Conservation (phyloP, 371 early-diverging fungal species). For the Capillidium rhysosporum region DNA sequence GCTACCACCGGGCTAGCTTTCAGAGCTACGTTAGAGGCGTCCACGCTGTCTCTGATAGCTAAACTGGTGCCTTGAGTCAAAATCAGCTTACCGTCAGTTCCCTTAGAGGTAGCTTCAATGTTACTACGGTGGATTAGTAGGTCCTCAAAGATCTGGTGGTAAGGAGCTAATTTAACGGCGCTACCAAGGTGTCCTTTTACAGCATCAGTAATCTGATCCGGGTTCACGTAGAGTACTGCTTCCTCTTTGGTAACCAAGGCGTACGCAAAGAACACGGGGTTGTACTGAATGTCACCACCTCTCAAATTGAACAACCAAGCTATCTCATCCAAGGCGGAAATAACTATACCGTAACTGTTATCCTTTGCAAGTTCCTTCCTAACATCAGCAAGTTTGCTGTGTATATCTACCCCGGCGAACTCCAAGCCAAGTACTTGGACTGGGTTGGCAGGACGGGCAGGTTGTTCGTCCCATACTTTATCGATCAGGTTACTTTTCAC, state of each 20-base stretch:
- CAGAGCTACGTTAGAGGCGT: constrained; percentile 22
- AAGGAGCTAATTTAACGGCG: constrained; percentile 42
- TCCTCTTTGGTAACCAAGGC: constrained; percentile 47
- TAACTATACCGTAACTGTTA: constrained; percentile 45
- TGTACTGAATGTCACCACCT: constrained; percentile 93
- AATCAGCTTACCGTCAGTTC: constrained; percentile 26
- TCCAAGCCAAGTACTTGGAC: constrained; percentile 41
- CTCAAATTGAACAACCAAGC: constrained; percentile 96
- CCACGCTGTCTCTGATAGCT: constrained; percentile 30
- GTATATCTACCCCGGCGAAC: constrained; percentile 37
- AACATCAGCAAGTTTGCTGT: constrained; percentile 34
- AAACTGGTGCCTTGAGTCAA: constrained; percentile 35
- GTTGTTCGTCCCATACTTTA: constrained; percentile 50
- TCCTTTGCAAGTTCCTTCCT: constrained; percentile 32
- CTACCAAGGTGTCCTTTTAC: constrained; percentile 38
- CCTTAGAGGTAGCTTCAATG: background rate
- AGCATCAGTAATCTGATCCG: constrained; percentile 38
- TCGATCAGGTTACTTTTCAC: constrained; percentile 56
- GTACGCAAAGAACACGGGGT: constrained; percentile 96
- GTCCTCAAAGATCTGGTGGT: constrained; percentile 60
- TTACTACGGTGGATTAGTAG: constrained; percentile 14
- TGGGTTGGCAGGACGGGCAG: constrained; percentile 33
- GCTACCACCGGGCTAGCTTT: constrained; percentile 48
- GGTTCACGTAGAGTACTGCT: constrained; percentile 61
- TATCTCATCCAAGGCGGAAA: constrained; percentile 80